Conservation (phyloP, 345 rosid genomes). For the Brassica napus region DNA sequence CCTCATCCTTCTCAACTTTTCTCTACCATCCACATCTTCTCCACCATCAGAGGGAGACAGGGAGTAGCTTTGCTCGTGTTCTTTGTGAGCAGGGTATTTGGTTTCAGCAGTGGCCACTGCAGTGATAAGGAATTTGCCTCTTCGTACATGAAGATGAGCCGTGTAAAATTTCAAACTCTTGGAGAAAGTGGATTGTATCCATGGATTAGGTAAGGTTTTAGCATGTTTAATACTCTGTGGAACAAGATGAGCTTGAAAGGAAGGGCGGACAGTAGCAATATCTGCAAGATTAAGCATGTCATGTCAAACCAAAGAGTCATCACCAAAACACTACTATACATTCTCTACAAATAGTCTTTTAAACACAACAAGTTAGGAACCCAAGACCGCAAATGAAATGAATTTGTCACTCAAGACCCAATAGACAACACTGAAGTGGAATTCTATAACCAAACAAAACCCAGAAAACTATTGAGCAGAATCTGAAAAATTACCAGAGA, state of each 20-base stretch:
- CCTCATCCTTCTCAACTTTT: conserved; percentile 71
- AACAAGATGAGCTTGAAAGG: conserved; percentile 58
- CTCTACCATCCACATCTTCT: conserved; percentile 59
- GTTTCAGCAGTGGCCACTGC: conserved; percentile 48
- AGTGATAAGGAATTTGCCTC: conserved; percentile 35
- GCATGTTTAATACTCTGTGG: conserved; percentile 45
- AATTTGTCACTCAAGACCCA: neutral
- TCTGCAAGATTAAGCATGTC: conserved; percentile 44
- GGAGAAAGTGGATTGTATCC: conserved; percentile 47
- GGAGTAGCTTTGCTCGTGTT: conserved; percentile 27
- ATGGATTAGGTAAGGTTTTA: conserved; percentile 50
- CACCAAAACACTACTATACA: neutral
- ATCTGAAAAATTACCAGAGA: too few relatives aligned
- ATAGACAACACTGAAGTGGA: too few relatives aligned
- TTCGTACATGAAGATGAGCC: conserved; percentile 28
- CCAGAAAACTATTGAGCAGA: too few relatives aligned
- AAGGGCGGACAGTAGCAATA: conserved; percentile 67
- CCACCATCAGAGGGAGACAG: conserved; percentile 17
- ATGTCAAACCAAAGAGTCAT: neutral
- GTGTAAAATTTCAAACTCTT: conserved; percentile 33
- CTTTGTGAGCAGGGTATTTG: conserved; percentile 29
- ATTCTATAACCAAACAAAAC: too few relatives aligned
- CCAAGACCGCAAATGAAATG: neutral
- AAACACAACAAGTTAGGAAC: neutral
- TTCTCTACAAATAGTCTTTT: conserved; percentile 1